phyloP scores from a whole-genome alignment of 108 stramenopile genomes.

The Cyclotella atomus region DNA sequence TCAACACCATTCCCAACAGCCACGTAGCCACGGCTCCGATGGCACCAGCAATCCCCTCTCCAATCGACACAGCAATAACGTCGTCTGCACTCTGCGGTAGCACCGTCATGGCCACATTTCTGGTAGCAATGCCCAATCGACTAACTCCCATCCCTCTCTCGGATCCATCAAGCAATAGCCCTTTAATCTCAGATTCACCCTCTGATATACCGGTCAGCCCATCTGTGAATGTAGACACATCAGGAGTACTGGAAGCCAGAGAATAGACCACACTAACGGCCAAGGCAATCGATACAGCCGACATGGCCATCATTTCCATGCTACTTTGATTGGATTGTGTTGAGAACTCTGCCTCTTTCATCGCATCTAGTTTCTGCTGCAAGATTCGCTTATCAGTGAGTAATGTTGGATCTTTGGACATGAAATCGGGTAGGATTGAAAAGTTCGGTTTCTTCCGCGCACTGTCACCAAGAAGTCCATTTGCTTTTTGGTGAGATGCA shows the following conservation, averaged over 20 bases:
- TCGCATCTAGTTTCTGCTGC: not conserved
- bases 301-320: constrained; percentile 59
- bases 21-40: constrained; percentile 57
- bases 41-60: constrained; percentile 74
- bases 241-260: constrained; percentile 42
- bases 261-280: constrained; percentile 48
- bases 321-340: constrained; percentile 4
- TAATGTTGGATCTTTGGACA: constrained; percentile 39
- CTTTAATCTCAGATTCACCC: constrained; percentile 19
- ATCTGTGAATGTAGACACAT: constrained; percentile 21
- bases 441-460: constrained; percentile 11
- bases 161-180: constrained; percentile 8
- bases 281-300: constrained; percentile 36
- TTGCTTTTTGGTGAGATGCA: too few relatives aligned
- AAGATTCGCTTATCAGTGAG: constrained; percentile 28
- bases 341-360: constrained; percentile 2
- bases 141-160: constrained; percentile 20
- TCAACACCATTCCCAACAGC: constrained; percentile 35
- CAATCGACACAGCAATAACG: constrained; percentile 68
- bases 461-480: too few relatives aligned
- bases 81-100: constrained; percentile 70
- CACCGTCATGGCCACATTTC: constrained; percentile 57
- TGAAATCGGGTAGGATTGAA: constrained; percentile 36
- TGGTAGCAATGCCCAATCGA: constrained; percentile 35
- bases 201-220: not conserved